Evolutionary conservation across 2,329 filamentous ascomycete species (phyloP).

Genomic region (Calonectria fujianensis): DNA sequence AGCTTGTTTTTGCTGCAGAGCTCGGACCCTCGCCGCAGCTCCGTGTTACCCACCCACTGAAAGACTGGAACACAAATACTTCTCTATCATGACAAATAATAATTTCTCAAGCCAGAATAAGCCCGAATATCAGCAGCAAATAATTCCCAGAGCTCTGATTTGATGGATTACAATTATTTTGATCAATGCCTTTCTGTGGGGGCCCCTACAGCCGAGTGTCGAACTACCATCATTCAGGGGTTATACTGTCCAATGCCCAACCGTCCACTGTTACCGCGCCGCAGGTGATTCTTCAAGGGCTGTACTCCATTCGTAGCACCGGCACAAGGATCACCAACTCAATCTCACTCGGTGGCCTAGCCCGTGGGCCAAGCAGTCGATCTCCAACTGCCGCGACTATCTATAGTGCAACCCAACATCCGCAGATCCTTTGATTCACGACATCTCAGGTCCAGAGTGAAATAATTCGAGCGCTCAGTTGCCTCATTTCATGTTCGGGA

Average conservation of each 20-base stretch:
- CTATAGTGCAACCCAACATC: constrained; percentile 1
- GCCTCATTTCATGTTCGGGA: background rate
- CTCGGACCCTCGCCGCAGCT: background rate
- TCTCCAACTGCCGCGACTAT: background rate
- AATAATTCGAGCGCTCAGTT: background rate
- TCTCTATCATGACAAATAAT: background rate
- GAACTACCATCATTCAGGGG: background rate
- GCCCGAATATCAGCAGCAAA: background rate
- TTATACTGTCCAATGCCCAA: background rate
- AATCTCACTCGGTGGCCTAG: background rate
- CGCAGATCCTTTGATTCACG: background rate
- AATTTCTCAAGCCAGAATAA: background rate
- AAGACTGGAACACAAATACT: background rate
- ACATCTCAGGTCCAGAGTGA: background rate
- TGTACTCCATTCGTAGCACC: background rate
- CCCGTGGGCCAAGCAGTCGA: constrained; percentile 11
- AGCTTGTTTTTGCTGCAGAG: constrained; percentile 4
- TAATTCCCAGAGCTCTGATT: background rate
- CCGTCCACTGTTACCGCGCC: background rate
- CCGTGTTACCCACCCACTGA: background rate
- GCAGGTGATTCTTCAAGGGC: background rate
- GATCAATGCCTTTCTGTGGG: background rate
- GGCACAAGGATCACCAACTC: constrained; percentile 10
- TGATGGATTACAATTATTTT: background rate
- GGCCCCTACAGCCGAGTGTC: no score